These are phyloP conservation scores for Chaetoceros tenuissimus DNA, from an alignment of 108 stramenopile genomes.

Conservation along the genomic window DNA sequence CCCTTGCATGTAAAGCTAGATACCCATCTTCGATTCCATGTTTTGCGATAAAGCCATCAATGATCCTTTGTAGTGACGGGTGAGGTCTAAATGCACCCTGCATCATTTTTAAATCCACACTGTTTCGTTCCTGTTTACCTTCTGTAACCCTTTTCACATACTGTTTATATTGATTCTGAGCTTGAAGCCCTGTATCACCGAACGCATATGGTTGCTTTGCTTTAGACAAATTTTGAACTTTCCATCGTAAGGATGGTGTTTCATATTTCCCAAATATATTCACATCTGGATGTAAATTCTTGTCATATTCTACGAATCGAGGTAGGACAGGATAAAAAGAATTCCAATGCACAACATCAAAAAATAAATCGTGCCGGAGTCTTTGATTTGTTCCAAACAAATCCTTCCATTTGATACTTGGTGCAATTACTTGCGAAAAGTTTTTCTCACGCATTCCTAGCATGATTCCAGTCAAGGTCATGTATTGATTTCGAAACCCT, in stretches of 20 bases:
- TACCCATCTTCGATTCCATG: not conserved
- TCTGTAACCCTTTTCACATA: not conserved
- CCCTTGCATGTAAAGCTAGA: slow-evolving; percentile 27
- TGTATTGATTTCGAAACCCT: not conserved
- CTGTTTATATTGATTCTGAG: not conserved
- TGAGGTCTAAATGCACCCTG: slow-evolving; percentile 5
- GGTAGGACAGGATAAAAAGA: not conserved
- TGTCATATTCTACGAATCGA: not conserved
- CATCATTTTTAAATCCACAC: slow-evolving; percentile 1
- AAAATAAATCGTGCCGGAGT: not conserved
- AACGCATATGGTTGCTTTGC: not conserved
- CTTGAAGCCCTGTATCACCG: not conserved
- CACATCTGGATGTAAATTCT: not conserved
- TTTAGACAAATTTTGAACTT: not conserved
- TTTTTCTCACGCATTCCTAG: not conserved
- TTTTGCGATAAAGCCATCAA: not conserved
- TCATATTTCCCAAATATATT: not conserved
- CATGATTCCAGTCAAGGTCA: not conserved
- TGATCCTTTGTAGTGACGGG: slow-evolving; percentile 1
- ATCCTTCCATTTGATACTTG: not conserved
- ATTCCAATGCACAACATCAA: not conserved
- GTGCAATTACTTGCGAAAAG: not conserved
- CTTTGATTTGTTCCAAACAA: not conserved
- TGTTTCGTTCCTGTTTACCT: not conserved
- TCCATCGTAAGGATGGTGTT: not conserved